Evolutionary conservation across 2,329 filamentous ascomycete genomes (phyloP).

Genomic region (Fusarium acutatum): DNA sequence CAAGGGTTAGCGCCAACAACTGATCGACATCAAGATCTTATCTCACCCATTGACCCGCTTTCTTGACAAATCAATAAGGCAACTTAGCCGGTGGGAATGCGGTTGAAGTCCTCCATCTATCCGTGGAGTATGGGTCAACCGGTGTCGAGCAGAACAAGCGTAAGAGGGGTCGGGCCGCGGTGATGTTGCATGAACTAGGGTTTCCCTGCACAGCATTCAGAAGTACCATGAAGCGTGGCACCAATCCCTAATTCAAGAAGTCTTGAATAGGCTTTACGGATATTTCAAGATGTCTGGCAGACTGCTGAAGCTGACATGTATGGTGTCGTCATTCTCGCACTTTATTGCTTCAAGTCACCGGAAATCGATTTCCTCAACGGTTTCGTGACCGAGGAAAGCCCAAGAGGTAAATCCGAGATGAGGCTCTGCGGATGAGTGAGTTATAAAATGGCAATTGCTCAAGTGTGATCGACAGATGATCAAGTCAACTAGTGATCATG

Average conservation of each 20-base stretch:
- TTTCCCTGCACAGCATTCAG: slow-evolving; percentile 1
- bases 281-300: slow-evolving; percentile 8
- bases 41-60: slow-evolving; percentile 21
- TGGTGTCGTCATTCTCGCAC: slow-evolving; percentile 28
- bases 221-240: slow-evolving; percentile 21
- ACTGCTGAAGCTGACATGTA: slow-evolving; percentile 23
- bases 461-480: background rate
- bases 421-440: slow-evolving; percentile 29
- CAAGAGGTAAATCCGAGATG: slow-evolving; percentile 31
- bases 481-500: background rate
- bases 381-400: slow-evolving; percentile 26
- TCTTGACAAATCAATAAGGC: background rate
- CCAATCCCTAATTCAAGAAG: slow-evolving; percentile 1
- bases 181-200: slow-evolving; percentile 23
- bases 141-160: slow-evolving; percentile 12
- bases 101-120: background rate
- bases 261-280: background rate
- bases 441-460: slow-evolving; percentile 29
- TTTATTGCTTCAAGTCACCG: background rate
- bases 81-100: slow-evolving; percentile 2
- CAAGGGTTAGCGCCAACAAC: slow-evolving; percentile 32
- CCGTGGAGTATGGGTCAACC: background rate
- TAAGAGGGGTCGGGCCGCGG: slow-evolving; percentile 22
- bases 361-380: background rate
- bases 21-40: slow-evolving; percentile 18